Conservation (phyloP, 1,284 basidiomycete species). For the Chiua sp. region DNA sequence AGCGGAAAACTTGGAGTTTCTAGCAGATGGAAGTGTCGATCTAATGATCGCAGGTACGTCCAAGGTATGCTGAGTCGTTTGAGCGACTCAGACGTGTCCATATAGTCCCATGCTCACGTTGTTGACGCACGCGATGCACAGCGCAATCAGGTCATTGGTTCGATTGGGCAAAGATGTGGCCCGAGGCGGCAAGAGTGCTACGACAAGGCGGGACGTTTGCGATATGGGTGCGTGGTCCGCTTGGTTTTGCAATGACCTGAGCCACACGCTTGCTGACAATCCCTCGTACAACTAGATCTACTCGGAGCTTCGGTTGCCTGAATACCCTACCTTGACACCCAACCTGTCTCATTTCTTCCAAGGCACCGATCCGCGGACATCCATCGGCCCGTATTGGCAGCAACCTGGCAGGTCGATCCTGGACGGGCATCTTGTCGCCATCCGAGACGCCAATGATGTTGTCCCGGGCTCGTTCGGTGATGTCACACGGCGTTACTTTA, state of each 20-base stretch:
- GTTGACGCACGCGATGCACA: slow-evolving; percentile 27
- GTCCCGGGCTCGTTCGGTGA: slow-evolving; percentile 43
- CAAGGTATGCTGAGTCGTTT: no score
- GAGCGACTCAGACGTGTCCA: no score
- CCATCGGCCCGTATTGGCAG: slow-evolving; percentile 79
- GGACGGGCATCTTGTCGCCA: slow-evolving; percentile 70
- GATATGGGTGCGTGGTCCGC: slow-evolving; percentile 70
- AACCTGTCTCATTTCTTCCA: slow-evolving; percentile 69
- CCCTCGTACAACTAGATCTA: slow-evolving; percentile 59
- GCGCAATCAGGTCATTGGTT: slow-evolving; percentile 93
- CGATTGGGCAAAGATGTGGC: slow-evolving; percentile 76
- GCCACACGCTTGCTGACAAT: not conserved
- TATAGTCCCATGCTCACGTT: no score
- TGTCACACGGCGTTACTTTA: slow-evolving; percentile 41
- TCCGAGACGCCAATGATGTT: slow-evolving; percentile 61
- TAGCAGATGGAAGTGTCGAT: slow-evolving; percentile 68
- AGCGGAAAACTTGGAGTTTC: slow-evolving; percentile 62
- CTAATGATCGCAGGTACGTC: slow-evolving; percentile 75
- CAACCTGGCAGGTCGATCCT: slow-evolving; percentile 82
- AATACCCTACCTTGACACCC: slow-evolving; percentile 61
- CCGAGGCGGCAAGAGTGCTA: slow-evolving; percentile 68
- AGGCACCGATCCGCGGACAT: slow-evolving; percentile 56
- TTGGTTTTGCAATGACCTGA: not conserved
- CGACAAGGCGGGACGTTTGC: slow-evolving; percentile 74
- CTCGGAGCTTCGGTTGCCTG: slow-evolving; percentile 76